Evolutionary conservation across 2,329 filamentous ascomycete species (phyloP).

Genomic region (Penicillium sp.): DNA sequence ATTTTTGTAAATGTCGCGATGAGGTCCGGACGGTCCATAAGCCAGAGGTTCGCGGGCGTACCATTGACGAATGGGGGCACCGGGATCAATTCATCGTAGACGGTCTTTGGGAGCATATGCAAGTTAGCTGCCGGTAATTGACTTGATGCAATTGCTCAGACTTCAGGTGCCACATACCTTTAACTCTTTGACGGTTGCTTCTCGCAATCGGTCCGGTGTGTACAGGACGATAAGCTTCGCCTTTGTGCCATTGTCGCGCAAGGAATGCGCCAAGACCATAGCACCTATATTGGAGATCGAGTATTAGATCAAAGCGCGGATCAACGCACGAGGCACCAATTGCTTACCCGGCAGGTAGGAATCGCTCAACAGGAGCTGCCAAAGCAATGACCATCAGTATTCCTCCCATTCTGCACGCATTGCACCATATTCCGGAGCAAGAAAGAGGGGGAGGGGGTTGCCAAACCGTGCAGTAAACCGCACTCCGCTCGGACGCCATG

Average conservation of each 20-base stretch:
- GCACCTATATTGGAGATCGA: constrained; percentile 63
- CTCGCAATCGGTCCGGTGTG: constrained; percentile 76
- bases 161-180: constrained; percentile 54
- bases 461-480: constrained; percentile 68
- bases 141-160: not conserved
- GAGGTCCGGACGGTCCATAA: constrained; percentile 90
- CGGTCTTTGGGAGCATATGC: constrained; percentile 54
- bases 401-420: not conserved
- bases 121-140: constrained; percentile 7
- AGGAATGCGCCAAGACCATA: constrained; percentile 88
- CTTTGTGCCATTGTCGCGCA: constrained; percentile 83
- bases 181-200: constrained; percentile 75
- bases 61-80: constrained; percentile 78
- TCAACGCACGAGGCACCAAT: constrained; percentile 3
- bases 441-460: not conserved
- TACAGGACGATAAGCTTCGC: constrained; percentile 85
- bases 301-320: constrained; percentile 15
- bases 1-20: constrained; percentile 97
- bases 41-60: constrained; percentile 76
- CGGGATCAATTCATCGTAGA: constrained; percentile 88
- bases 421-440: constrained; percentile 5
- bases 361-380: constrained; percentile 86
- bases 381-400: constrained; percentile 5
- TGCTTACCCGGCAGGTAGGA: constrained; percentile 82
- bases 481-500: constrained; percentile 52